Conservation (phyloP, 345 rosid species). For the Hevea brasiliensis region DNA sequence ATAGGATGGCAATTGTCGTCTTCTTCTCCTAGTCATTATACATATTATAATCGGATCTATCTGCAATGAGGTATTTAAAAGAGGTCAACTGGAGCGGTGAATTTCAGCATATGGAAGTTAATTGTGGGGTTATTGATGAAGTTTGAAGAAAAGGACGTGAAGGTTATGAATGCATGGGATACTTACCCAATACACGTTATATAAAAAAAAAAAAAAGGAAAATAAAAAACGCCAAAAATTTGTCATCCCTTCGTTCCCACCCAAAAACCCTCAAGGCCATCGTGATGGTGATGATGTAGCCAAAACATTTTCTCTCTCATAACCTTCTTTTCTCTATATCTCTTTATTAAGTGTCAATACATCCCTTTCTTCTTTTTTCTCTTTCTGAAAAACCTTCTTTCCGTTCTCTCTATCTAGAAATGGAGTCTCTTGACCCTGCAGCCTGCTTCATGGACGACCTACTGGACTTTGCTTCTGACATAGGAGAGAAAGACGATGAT, state of each 20-base stretch:
- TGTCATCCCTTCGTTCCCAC: conserved; percentile 25
- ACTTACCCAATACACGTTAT: conserved; percentile 19
- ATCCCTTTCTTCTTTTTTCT: neutral
- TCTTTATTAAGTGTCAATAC: neutral
- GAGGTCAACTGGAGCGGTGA: neutral
- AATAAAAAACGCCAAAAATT: neutral
- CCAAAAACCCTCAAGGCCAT: conserved; percentile 19
- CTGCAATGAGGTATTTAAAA: no score
- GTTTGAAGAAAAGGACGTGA: conserved; percentile 8
- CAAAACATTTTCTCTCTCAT: neutral
- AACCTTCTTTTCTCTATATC: neutral
- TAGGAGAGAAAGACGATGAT: conserved; percentile 43
- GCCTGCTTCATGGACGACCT: conserved; percentile 41
- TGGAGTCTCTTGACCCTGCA: conserved; percentile 40
- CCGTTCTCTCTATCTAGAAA: neutral
- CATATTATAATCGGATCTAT: no score
- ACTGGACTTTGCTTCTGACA: conserved; percentile 43
- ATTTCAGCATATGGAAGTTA: neutral
- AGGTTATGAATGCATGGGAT: conserved; percentile 3
- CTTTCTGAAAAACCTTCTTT: neutral
- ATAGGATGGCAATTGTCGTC: no score
- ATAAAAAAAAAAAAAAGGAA: neutral
- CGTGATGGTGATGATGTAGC: conserved; percentile 8
- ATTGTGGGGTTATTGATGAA: neutral
- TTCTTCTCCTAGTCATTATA: no score